A percentile compares a stretch with the other conserved stretches of the same genome.
phyloP scores from a whole-genome alignment of 2,329 filamentous ascomycete genomes.

The Pseudogymnoascus sp. region DNA sequence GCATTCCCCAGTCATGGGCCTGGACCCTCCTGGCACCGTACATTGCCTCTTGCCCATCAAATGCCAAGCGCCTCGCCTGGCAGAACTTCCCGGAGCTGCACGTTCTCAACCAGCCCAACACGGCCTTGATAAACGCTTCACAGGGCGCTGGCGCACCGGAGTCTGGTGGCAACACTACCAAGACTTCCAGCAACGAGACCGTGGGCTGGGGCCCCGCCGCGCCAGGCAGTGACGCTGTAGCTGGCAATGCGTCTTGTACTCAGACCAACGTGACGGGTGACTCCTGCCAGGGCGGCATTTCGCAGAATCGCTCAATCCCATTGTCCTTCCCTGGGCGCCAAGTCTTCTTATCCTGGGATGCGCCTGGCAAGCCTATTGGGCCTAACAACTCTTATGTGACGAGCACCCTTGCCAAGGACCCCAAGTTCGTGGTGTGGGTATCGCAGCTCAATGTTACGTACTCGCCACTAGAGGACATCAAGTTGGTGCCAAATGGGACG shows the following conservation, averaged over 20 bases:
- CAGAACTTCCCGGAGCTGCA: conserved; percentile 72
- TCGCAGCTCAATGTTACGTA: conserved; percentile 71
- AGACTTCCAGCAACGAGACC: conserved; percentile 55
- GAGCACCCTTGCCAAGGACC: conserved; percentile 45
- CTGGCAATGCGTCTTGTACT: conserved; percentile 44
- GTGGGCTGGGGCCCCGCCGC: conserved; percentile 41
- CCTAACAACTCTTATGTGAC: conserved; percentile 81
- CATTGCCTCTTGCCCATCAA: conserved; percentile 65
- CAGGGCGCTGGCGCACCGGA: background rate
- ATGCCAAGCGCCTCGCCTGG: conserved; percentile 70
- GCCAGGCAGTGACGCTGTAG: conserved; percentile 31
- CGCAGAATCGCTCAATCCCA: conserved; percentile 60
- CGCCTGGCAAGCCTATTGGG: conserved; percentile 57
- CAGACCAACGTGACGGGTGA: conserved; percentile 45
- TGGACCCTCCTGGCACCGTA: conserved; percentile 78
- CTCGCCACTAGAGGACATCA: conserved; percentile 48
- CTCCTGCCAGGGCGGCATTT: conserved; percentile 56
- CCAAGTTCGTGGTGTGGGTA: conserved; percentile 67
- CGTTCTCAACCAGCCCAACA: conserved; percentile 70
- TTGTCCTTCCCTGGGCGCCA: conserved; percentile 67
- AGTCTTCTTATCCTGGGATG: conserved; percentile 66
- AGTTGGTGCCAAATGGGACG: conserved; percentile 25
- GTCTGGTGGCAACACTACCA: conserved; percentile 29
- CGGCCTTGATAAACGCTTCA: conserved; percentile 52
- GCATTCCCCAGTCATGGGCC: conserved; percentile 75